phyloP scores from a whole-genome alignment of 768 basidiomycete species.

The Ramaria sp. region DNA sequence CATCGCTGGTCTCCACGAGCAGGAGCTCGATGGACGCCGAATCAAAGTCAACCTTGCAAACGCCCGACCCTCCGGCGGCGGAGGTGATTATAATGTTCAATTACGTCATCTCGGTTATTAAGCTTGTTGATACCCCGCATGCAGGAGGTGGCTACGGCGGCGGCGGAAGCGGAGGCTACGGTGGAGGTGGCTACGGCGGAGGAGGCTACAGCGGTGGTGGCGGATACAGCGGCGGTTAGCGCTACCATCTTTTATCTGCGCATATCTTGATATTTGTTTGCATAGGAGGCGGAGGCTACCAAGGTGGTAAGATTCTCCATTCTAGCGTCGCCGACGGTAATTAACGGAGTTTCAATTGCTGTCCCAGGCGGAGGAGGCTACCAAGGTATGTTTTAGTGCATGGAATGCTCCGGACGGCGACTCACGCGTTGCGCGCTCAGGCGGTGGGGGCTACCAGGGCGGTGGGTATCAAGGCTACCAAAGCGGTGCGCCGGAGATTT shows the following conservation, averaged over 20 bases:
- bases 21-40: conserved; percentile 86
- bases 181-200: conserved; percentile 19
- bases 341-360: not conserved
- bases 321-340: not conserved
- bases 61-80: conserved; percentile 44
- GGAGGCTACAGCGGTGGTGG: conserved; percentile 14
- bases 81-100: conserved; percentile 30
- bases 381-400: not conserved
- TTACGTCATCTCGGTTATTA: conserved; percentile 18
- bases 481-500: not conserved
- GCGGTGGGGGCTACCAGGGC: conserved; percentile 7
- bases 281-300: conserved; percentile 5
- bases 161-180: conserved; percentile 24
- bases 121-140: conserved; percentile 1
- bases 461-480: conserved; percentile 1
- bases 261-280: not conserved
- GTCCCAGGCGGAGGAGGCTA: not conserved
- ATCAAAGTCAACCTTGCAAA: conserved; percentile 84
- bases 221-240: conserved; percentile 5
- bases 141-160: conserved; percentile 15
- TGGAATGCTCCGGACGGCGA: not conserved
- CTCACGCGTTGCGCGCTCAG: not conserved
- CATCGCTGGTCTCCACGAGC: conserved; percentile 70
- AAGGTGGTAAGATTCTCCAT: not conserved
- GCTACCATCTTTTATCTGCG: not conserved